A percentile compares a stretch with the other conserved stretches of the same genome.
Conservation (phyloP, 1,284 basidiomycete genomes). For the Erythrobasidium hasegawianum region DNA sequence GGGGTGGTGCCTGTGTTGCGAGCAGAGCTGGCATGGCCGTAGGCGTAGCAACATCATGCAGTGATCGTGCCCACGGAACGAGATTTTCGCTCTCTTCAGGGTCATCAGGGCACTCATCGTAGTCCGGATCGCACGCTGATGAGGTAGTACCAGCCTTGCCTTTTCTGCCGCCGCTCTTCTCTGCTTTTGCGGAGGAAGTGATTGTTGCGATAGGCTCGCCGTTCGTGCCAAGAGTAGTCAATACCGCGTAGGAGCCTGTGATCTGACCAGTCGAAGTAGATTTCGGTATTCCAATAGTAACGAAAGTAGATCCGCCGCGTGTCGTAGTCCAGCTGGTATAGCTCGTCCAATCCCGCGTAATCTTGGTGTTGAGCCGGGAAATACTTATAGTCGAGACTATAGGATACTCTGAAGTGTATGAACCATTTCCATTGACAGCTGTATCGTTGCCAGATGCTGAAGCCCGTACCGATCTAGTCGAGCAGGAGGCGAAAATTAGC, state of each 20-base stretch:
- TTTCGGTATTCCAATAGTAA: not conserved
- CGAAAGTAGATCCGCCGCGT: not conserved
- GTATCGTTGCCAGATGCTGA: not conserved
- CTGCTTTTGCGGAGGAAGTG: not conserved
- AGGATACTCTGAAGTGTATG: not conserved
- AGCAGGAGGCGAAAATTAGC: not conserved
- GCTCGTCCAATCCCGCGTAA: slow-evolving; percentile 1
- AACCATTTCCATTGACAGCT: slow-evolving; percentile 1
- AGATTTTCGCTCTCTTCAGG: not conserved
- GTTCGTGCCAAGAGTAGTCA: not conserved
- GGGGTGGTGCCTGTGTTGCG: not conserved
- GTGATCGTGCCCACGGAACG: not conserved
- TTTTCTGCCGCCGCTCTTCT: not conserved
- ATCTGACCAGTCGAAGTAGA: not conserved
- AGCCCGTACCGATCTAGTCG: not conserved
- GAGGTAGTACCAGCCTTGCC: not conserved
- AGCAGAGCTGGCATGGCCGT: too few relatives aligned
- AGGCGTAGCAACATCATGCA: too few relatives aligned
- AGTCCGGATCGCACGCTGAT: not conserved
- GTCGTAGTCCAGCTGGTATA: not conserved
- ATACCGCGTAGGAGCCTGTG: not conserved
- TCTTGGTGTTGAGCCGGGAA: not conserved
- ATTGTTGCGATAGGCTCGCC: not conserved
- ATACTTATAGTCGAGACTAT: not conserved
- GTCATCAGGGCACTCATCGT: not conserved